Percentiles rank a stretch among this genome's conserved stretches.
These are phyloP conservation scores for Pulicaria dysenterica DNA, from an alignment of 129 eudicot species.

Conservation along the genomic window DNA sequence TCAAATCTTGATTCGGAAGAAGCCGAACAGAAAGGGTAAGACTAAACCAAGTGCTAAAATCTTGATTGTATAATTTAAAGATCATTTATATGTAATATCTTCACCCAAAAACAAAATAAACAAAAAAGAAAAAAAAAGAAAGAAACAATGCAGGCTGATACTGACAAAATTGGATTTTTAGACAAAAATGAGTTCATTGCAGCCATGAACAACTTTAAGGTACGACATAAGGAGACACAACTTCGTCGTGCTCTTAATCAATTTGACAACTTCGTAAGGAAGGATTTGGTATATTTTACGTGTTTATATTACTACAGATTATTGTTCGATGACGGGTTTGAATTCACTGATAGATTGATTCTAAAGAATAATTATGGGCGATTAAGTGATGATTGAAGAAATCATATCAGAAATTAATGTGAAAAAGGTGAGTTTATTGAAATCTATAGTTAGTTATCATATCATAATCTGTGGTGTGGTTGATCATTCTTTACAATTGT, in stretches of 20 bases:
- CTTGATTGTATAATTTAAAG: background rate
- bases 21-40: slow-evolving; percentile 62
- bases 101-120: too few species aligned
- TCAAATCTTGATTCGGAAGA: slow-evolving; percentile 66
- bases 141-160: slow-evolving; percentile 63
- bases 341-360: background rate
- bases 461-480: background rate
- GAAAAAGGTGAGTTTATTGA: slow-evolving; percentile 18
- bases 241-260: slow-evolving; percentile 57
- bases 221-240: slow-evolving; percentile 63
- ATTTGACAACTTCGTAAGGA: slow-evolving; percentile 79
- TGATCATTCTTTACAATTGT: slow-evolving; percentile 16
- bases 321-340: background rate
- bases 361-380: background rate
- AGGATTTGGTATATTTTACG: background rate
- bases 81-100: background rate
- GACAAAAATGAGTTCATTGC: slow-evolving; percentile 77
- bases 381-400: slow-evolving; percentile 20
- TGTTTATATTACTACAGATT: background rate
- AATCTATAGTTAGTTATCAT: background rate
- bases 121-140: too few species aligned
- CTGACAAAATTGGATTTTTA: slow-evolving; percentile 71
- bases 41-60: background rate
- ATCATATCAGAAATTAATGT: slow-evolving; percentile 21
- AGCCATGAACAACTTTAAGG: slow-evolving; percentile 75